Evolutionary conservation across 1,284 basidiomycete species (phyloP).

Genomic region (Neonothopanus nambi): DNA sequence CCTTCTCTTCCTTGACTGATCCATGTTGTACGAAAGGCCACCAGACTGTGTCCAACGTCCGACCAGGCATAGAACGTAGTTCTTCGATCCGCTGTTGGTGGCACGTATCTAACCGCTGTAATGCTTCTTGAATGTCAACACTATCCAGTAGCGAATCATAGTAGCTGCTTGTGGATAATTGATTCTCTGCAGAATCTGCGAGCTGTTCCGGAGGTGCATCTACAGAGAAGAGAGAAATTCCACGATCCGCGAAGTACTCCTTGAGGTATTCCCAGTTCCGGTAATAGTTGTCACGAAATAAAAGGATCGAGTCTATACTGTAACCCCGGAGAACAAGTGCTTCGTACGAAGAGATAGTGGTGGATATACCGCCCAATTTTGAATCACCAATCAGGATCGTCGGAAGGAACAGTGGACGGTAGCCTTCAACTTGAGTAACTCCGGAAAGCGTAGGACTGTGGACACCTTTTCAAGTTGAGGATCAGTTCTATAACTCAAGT

Average conservation of each 20-base stretch:
- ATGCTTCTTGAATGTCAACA: conserved; percentile 45
- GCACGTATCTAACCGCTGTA: conserved; percentile 62
- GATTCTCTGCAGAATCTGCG: conserved; percentile 52
- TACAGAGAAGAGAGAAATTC: conserved; percentile 60
- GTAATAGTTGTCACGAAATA: conserved; percentile 88
- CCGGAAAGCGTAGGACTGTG: conserved; percentile 91
- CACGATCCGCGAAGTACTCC: conserved; percentile 77
- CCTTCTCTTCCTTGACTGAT: conserved; percentile 61
- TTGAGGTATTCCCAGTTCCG: conserved; percentile 83
- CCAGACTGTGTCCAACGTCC: conserved; percentile 85
- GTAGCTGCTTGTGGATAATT: conserved; percentile 63
- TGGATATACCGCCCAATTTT: conserved; percentile 91
- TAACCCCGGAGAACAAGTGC: conserved; percentile 89
- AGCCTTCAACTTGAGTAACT: conserved; percentile 83
- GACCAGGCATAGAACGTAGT: conserved; percentile 75
- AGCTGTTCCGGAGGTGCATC: conserved; percentile 60
- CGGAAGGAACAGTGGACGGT: conserved; percentile 84
- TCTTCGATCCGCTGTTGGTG: conserved; percentile 69
- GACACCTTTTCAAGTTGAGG: conserved; percentile 66
- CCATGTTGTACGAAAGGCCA: conserved; percentile 98
- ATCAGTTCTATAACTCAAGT: neutral
- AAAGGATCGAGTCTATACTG: conserved; percentile 82
- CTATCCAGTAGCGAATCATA: conserved; percentile 54
- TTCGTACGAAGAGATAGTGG: conserved; percentile 93
- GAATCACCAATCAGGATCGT: conserved; percentile 88